phyloP scores from a whole-genome alignment of 2,329 filamentous ascomycete genomes.

The Chaetothyriales sp. region DNA sequence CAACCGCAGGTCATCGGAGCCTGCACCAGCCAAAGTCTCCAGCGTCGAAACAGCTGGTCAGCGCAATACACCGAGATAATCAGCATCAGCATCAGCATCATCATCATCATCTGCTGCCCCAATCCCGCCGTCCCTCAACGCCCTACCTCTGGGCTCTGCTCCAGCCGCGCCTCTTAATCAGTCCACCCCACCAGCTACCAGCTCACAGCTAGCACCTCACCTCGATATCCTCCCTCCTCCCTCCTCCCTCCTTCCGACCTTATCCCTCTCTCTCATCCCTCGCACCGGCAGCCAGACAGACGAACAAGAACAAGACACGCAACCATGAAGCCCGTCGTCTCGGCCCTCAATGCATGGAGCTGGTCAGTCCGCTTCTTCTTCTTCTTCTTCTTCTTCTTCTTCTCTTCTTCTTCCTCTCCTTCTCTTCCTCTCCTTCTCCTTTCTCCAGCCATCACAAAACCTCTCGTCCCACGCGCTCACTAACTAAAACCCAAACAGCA shows the following conservation, averaged over 20 bases:
- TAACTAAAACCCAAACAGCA: constrained; percentile 47
- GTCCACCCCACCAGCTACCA: constrained; percentile 20
- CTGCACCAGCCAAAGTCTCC: not conserved
- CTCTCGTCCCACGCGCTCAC: constrained; percentile 9
- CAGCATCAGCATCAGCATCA: not conserved
- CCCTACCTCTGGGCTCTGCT: not conserved
- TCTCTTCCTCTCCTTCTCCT: not conserved
- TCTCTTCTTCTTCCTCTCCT: not conserved
- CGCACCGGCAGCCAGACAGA: no score
- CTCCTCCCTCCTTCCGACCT: no score
- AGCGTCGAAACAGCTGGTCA: not conserved
- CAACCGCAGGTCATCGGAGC: not conserved
- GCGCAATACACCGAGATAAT: constrained; percentile 11
- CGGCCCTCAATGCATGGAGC: constrained; percentile 84
- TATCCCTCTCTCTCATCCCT: no score
- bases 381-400: not conserved
- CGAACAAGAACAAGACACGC: no score
- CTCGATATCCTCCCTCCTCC: no score
- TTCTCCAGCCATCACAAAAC: not conserved
- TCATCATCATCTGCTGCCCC: not conserved
- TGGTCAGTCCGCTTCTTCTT: constrained; percentile 46
- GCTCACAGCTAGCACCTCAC: no score
- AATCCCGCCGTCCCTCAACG: no score
- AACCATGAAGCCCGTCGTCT: constrained; percentile 83
- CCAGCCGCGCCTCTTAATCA: not conserved